Percentiles rank a stretch among this genome's conserved stretches.
phyloP scores from a whole-genome alignment of 495 filamentous ascomycete species.

The Usnea hakonensis region DNA sequence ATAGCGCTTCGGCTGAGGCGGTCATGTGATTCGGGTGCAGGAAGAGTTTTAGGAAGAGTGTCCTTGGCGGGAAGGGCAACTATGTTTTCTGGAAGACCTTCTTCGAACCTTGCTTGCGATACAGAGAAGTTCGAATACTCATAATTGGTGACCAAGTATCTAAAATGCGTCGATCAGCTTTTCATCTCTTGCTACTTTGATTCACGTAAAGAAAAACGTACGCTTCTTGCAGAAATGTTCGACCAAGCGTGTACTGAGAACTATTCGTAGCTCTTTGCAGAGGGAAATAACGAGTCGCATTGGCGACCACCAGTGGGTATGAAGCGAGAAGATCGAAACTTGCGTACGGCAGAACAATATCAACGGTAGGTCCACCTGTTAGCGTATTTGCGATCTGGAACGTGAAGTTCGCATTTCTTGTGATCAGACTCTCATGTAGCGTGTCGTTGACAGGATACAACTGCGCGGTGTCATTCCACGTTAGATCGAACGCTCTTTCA shows the following conservation, averaged over 20 bases:
- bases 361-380: constrained; percentile 36
- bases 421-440: constrained; percentile 35
- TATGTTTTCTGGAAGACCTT: constrained; percentile 4
- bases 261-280: constrained; percentile 36
- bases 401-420: constrained; percentile 40
- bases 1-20: background rate
- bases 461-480: constrained; percentile 32
- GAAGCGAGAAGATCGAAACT: constrained; percentile 43
- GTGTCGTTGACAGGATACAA: constrained; percentile 45
- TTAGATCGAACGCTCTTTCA: constrained; percentile 44
- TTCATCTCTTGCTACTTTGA: too few relatives aligned
- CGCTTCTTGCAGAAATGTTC: constrained; percentile 52
- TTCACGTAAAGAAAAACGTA: constrained; percentile 23
- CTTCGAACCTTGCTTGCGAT: constrained; percentile 11
- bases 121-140: constrained; percentile 22
- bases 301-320: constrained; percentile 25
- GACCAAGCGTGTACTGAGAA: constrained; percentile 46
- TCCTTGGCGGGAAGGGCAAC: constrained; percentile 1
- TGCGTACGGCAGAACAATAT: constrained; percentile 46
- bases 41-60: too few relatives aligned
- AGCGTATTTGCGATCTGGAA: constrained; percentile 39
- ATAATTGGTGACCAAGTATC: constrained; percentile 24
- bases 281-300: constrained; percentile 43
- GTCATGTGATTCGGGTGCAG: background rate
- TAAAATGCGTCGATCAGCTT: background rate